These are phyloP conservation scores for Falciphora oryzae DNA, from an alignment of 2,329 filamentous ascomycete genomes.

Conservation along the genomic window DNA sequence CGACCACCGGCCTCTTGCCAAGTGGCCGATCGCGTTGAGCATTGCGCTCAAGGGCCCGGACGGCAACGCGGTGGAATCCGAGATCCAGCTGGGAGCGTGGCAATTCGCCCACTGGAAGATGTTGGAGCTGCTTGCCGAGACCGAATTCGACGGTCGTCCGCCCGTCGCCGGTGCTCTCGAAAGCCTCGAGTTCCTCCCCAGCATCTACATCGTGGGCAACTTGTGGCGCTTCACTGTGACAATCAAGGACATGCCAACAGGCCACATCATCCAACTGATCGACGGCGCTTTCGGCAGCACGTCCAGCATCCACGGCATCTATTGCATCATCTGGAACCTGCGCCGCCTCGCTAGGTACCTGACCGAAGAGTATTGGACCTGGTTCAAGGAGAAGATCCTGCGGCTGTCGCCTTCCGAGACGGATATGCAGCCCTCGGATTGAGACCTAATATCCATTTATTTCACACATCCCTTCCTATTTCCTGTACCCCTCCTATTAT, in stretches of 20 bases:
- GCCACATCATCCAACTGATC: neutral
- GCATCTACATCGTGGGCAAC: constrained; percentile 4
- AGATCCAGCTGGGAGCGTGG: constrained; percentile 2
- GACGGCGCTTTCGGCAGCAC: neutral
- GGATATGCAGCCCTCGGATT: too few species aligned
- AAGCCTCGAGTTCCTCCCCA: neutral
- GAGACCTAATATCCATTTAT: too few species aligned
- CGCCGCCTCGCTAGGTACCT: neutral
- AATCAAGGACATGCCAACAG: neutral
- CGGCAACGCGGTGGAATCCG: neutral
- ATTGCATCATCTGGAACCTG: neutral
- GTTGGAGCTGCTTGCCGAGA: constrained; percentile 1
- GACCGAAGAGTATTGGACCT: constrained; percentile 2
- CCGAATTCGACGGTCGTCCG: neutral
- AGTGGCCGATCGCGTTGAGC: constrained; percentile 5
- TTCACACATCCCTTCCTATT: too few species aligned
- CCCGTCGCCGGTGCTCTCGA: neutral
- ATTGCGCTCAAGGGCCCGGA: constrained; percentile 1
- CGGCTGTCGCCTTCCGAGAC: neutral
- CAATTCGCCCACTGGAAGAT: constrained; percentile 5
- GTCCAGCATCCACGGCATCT: neutral
- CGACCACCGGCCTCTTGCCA: neutral
- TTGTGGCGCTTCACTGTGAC: neutral
- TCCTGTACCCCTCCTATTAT: too few species aligned
- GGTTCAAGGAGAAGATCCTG: constrained; percentile 4